phyloP scores from a whole-genome alignment of 257 asterid species.

The Verbena officinalis region DNA sequence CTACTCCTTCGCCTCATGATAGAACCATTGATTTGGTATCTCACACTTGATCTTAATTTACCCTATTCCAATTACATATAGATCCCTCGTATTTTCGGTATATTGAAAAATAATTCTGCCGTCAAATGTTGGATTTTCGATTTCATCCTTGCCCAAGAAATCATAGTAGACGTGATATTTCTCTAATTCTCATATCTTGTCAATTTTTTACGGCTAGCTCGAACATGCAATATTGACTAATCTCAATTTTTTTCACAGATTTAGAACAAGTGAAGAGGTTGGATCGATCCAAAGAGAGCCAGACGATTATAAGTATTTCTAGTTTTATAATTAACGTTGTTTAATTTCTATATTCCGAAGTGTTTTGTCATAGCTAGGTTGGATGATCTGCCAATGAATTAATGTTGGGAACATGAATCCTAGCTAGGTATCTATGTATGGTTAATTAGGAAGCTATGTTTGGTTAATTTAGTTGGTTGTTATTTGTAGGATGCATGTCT shows the following conservation, averaged over 20 bases:
- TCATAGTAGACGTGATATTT: too few relatives aligned
- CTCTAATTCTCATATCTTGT: not conserved
- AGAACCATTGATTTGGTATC: conserved; percentile 54
- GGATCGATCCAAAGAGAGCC: conserved; percentile 1
- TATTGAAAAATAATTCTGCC: too few relatives aligned
- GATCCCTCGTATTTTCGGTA: too few relatives aligned
- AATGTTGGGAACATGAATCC: conserved; percentile 22
- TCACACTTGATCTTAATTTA: not conserved
- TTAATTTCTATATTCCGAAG: not conserved
- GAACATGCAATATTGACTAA: too few relatives aligned
- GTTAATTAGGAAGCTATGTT: not conserved
- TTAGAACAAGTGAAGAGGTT: conserved; percentile 22
- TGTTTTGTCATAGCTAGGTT: not conserved
- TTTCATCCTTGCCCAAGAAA: too few relatives aligned
- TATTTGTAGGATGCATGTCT: not conserved
- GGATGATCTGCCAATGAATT: too few relatives aligned
- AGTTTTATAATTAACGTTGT: conserved; percentile 18
- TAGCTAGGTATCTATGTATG: too few relatives aligned
- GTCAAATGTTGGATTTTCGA: too few relatives aligned
- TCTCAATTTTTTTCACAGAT: conserved; percentile 26
- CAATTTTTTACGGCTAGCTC: too few relatives aligned
- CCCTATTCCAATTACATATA: too few relatives aligned
- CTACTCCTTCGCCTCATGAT: conserved; percentile 40
- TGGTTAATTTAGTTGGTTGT: not conserved
- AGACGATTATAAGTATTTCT: not conserved